Evolutionary conservation across 768 basidiomycete species (phyloP), one percentile per base, ranked within the genome.

Genomic region (Leccinum variicolor): DNA sequence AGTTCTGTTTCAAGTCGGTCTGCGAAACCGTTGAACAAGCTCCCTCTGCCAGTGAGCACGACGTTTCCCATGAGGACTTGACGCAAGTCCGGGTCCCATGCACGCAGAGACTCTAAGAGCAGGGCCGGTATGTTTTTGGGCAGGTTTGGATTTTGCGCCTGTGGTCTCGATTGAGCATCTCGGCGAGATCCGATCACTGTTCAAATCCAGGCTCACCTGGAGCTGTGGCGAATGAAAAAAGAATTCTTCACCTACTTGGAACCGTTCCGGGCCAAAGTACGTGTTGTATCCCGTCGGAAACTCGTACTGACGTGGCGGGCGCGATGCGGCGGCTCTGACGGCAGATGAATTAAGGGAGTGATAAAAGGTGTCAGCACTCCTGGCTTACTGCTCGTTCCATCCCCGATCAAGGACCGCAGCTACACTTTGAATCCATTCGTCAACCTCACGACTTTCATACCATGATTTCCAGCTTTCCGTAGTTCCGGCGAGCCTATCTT

Each of bases 41-140:
- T 92, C 36, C 94, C 91, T 10, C 95, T 96, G 8, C 97, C 97
- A n/a, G 93, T 91, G 48, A 98, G 83, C 50, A 99, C 95, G 52
- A 99, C 87, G 67, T 98, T 98, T 60, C 89, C 85, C 68, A 96
- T 83, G 26, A 99, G 84, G 19, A 90, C 87, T 58, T 92, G 89
- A 28, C 95, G 89, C 55, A 98, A 76, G 71, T 99, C 97, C 0
- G 90, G 86, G 65, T 99, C 97, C 73, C 91, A 93, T 10, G 90
- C 83, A 58, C 86, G 82, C 57, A 98, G 80, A 0, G 92, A 84
- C 57, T 88, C 85, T 52, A 79, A 82, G 47, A 98, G 86, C 28
- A 99, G 78, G 8, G 84, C 76, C 9, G 89, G 85, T 46, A 98
- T 77, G 28, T 82, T 85, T 73, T 89, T 89, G 2, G 90, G 91